Conservation (phyloP, 2,329 filamentous ascomycete species). For the Colletotrichum karsti region DNA sequence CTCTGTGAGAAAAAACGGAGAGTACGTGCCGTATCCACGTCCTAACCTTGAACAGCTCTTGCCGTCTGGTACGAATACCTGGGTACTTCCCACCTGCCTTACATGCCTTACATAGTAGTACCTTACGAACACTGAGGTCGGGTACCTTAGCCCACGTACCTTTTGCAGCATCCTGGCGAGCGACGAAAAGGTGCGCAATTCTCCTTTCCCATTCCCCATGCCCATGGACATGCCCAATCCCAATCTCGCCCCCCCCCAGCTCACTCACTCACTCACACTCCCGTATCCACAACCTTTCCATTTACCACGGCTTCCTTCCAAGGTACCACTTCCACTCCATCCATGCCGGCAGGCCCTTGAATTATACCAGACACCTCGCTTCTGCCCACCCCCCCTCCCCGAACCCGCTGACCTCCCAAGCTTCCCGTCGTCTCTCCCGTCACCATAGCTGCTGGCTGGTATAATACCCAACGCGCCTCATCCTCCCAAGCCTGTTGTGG, state of each 20-base stretch:
- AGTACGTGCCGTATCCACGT: background rate
- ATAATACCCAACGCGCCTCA: slow-evolving; percentile 27
- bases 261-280: slow-evolving; percentile 8
- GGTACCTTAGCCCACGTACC: slow-evolving; percentile 25
- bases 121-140: background rate
- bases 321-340: background rate
- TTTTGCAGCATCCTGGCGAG: slow-evolving; percentile 20
- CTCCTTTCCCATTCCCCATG: slow-evolving; percentile 29
- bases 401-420: slow-evolving; percentile 25
- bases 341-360: slow-evolving; percentile 6
- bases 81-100: too few species aligned
- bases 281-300: slow-evolving; percentile 11
- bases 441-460: slow-evolving; percentile 4
- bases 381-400: slow-evolving; percentile 17
- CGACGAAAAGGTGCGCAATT: slow-evolving; percentile 28
- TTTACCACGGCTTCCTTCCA: background rate
- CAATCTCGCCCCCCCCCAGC: too few species aligned
- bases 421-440: slow-evolving; percentile 18
- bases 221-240: slow-evolving; percentile 28
- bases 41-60: slow-evolving; percentile 11
- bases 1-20: too few species aligned
- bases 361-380: slow-evolving; percentile 14
- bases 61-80: too few species aligned
- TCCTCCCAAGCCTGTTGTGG: background rate
- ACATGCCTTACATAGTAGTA: too few species aligned